A percentile compares a stretch with the other conserved stretches of the same genome.
Evolutionary conservation across 2,329 filamentous ascomycete genomes (phyloP).

Genomic region (Paecilomyces fulvus): DNA sequence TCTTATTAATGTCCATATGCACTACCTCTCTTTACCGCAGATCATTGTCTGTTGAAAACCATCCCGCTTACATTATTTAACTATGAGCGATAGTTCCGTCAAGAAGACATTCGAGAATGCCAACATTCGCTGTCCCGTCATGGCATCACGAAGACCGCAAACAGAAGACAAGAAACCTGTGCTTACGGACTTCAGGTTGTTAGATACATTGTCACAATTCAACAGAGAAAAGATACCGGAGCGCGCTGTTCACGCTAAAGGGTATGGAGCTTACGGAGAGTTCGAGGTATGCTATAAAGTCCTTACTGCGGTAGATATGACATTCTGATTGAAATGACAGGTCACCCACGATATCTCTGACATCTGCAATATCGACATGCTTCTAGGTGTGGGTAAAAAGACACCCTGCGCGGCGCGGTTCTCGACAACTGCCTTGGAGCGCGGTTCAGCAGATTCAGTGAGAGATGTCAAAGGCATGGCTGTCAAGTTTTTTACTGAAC

Average conservation of each 20-base stretch:
- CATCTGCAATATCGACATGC: neutral
- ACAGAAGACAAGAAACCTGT: neutral
- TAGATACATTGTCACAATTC: neutral
- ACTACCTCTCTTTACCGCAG: too few species aligned
- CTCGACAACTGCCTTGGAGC: too few species aligned
- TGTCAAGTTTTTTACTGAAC: slow-evolving; percentile 57
- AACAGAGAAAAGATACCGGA: neutral
- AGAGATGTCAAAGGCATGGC: slow-evolving; percentile 19
- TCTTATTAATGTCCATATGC: too few species aligned
- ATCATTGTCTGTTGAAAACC: too few species aligned
- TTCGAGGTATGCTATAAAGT: neutral
- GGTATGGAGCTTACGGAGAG: neutral
- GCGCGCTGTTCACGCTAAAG: neutral
- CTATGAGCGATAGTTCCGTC: too few species aligned
- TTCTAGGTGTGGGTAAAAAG: too few species aligned
- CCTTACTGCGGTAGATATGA: neutral
- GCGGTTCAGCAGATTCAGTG: too few species aligned
- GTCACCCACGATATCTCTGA: neutral
- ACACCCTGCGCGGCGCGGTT: too few species aligned
- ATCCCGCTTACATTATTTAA: too few species aligned
- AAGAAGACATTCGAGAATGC: too few species aligned
- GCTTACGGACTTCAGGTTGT: slow-evolving; percentile 28
- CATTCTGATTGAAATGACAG: neutral
- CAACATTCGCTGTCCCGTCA: neutral
- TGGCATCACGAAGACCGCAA: neutral